A percentile compares a stretch with the other conserved stretches of the same genome.
Evolutionary conservation across 140 eudicot species (phyloP).

Genomic region (Bidens hawaiensis): DNA sequence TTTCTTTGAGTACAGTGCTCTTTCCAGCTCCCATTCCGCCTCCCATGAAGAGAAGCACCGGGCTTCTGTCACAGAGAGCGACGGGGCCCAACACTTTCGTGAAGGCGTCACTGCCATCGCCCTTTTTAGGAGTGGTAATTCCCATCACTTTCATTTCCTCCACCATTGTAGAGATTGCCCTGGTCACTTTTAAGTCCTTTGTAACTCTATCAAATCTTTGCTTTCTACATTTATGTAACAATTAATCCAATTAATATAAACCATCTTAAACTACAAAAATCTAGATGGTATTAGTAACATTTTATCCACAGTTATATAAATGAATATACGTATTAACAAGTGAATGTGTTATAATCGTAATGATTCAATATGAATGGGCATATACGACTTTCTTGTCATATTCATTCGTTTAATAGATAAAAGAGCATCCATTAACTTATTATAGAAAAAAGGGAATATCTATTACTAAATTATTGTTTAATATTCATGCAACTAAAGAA

Average conservation of each 20-base stretch:
- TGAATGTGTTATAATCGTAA: background rate
- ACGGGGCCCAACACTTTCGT: constrained; percentile 68
- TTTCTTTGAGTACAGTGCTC: constrained; percentile 96
- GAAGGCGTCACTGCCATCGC: constrained; percentile 14
- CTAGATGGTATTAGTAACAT: background rate
- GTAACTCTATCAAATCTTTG: constrained; percentile 80
- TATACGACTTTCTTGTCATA: background rate
- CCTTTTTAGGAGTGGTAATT: constrained; percentile 28
- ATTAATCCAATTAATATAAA: background rate
- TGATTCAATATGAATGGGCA: background rate
- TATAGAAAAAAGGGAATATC: too few relatives aligned
- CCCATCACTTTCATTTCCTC: constrained; percentile 89
- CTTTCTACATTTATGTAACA: constrained; percentile 37
- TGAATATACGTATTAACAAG: too few relatives aligned
- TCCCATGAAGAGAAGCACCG: constrained; percentile 95
- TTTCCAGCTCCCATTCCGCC: constrained; percentile 99
- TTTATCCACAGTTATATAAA: too few relatives aligned
- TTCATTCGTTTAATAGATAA: background rate
- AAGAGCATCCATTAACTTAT: background rate
- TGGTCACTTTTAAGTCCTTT: constrained; percentile 61
- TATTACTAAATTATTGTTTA: too few relatives aligned
- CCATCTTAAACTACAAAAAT: background rate
- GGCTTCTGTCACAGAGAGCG: constrained; percentile 67
- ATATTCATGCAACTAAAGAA: too few relatives aligned
- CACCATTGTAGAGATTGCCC: constrained; percentile 63